Evolutionary conservation across 768 basidiomycete species (phyloP).

Genomic region (Podaxis pistillaris): DNA sequence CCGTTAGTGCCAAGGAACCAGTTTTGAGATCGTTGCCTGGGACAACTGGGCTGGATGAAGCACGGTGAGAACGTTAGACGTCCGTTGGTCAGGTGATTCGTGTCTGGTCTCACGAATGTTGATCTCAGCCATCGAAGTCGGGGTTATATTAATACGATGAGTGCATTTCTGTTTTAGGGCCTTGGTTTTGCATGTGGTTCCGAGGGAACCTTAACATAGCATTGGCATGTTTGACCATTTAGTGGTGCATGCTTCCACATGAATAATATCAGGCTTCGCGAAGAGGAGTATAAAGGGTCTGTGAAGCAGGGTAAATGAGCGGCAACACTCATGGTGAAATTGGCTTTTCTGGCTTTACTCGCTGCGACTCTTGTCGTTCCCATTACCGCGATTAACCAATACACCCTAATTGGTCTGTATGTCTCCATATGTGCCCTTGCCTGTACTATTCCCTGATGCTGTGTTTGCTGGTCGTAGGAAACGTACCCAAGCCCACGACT

Average conservation of each 20-base stretch:
- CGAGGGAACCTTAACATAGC: too few relatives aligned
- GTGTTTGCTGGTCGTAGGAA: slow-evolving; percentile 13
- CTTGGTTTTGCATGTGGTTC: too few relatives aligned
- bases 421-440: neutral
- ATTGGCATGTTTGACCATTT: too few relatives aligned
- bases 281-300: neutral
- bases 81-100: too few relatives aligned
- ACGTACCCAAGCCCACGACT: slow-evolving; percentile 24
- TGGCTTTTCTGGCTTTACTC: neutral
- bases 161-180: too few relatives aligned
- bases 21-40: too few relatives aligned
- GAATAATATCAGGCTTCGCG: neutral
- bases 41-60: too few relatives aligned
- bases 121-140: too few relatives aligned
- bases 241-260: neutral
- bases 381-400: slow-evolving; percentile 1
- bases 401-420: slow-evolving; percentile 1
- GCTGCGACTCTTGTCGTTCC: neutral
- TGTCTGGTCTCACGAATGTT: too few relatives aligned
- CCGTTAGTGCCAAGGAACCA: too few relatives aligned
- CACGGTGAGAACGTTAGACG: too few relatives aligned
- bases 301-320: neutral
- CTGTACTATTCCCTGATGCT: neutral
- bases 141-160: too few relatives aligned
- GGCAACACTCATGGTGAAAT: neutral